Percentiles rank a stretch among this genome's conserved stretches.
These are phyloP conservation scores for Globisporangium cederbergense DNA, from an alignment of 352 stramenopile species.

Conservation along the genomic window DNA sequence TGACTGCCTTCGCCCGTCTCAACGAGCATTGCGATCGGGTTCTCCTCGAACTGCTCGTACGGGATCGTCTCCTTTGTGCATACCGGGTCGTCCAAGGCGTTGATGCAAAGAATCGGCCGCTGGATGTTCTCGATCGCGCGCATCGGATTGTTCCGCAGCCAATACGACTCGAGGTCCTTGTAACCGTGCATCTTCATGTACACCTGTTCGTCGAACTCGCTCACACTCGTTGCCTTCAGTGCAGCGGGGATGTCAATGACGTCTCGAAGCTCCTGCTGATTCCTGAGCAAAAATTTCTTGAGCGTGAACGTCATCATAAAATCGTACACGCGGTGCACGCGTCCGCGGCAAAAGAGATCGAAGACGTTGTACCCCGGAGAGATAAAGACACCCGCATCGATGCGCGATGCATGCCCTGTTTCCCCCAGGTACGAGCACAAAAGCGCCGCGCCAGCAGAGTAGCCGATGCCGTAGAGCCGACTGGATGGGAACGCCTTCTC, in stretches of 20 bases:
- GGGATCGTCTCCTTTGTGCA: constrained; percentile 74
- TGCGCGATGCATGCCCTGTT: constrained; percentile 41
- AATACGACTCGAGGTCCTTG: constrained; percentile 58
- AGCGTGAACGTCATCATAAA: constrained; percentile 77
- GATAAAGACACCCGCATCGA: constrained; percentile 61
- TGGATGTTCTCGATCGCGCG: constrained; percentile 47
- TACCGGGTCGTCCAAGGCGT: constrained; percentile 73
- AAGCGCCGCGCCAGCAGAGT: constrained; percentile 65
- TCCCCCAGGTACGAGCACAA: constrained; percentile 74
- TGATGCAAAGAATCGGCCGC: constrained; percentile 67
- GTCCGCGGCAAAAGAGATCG: constrained; percentile 66
- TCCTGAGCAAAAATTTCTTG: constrained; percentile 58
- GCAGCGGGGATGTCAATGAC: constrained; percentile 49
- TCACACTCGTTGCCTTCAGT: constrained; percentile 48
- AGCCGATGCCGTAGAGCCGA: constrained; percentile 64
- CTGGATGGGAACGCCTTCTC: constrained; percentile 41
- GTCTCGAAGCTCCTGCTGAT: constrained; percentile 36
- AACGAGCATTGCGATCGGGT: constrained; percentile 52
- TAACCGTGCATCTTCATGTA: constrained; percentile 84
- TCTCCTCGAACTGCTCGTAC: constrained; percentile 48
- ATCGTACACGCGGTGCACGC: constrained; percentile 69
- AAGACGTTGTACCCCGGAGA: constrained; percentile 76
- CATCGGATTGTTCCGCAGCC: constrained; percentile 76
- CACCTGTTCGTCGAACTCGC: constrained; percentile 72
- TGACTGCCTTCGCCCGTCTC: constrained; percentile 60